These are phyloP conservation scores for Quercus robur DNA, from an alignment of 306 rosid genomes.

Conservation along the genomic window DNA sequence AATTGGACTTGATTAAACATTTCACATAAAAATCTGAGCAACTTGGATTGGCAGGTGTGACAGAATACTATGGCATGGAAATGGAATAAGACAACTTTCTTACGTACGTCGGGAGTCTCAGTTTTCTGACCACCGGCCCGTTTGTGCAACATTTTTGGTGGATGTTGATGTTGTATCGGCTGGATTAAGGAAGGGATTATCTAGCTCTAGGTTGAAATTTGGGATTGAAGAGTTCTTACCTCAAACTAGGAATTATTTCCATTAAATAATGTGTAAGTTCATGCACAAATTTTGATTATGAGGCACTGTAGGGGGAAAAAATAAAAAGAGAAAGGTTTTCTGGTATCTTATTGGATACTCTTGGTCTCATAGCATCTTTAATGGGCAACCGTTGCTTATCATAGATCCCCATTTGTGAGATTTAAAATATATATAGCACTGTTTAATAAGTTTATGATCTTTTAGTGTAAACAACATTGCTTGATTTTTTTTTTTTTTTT, in stretches of 20 bases:
- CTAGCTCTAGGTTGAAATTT: constrained; percentile 39
- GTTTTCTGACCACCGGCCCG: constrained; percentile 94
- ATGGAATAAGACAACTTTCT: constrained; percentile 62
- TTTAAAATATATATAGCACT: not conserved
- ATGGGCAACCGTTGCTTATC: not conserved
- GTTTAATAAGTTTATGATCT: not conserved
- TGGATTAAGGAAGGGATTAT: constrained; percentile 41
- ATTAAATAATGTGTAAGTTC: constrained; percentile 24
- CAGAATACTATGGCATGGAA: constrained; percentile 89
- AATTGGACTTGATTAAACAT: not conserved
- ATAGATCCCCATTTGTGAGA: not conserved
- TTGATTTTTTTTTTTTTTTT: constrained; percentile 2
- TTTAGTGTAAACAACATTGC: not conserved
- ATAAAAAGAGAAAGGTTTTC: too few species aligned
- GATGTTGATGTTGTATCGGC: constrained; percentile 43
- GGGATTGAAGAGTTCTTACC: constrained; percentile 54
- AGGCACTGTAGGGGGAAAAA: not conserved
- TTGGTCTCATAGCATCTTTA: not conserved
- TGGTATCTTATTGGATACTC: not conserved
- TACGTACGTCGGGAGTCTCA: constrained; percentile 66
- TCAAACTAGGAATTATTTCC: constrained; percentile 32
- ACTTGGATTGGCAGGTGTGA: constrained; percentile 70
- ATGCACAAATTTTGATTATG: not conserved
- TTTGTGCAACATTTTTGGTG: constrained; percentile 67
- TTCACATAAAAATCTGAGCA: constrained; percentile 16